Evolutionary conservation across 352 stramenopile species (phyloP).

Genomic region (Aphanomyces invadans): DNA sequence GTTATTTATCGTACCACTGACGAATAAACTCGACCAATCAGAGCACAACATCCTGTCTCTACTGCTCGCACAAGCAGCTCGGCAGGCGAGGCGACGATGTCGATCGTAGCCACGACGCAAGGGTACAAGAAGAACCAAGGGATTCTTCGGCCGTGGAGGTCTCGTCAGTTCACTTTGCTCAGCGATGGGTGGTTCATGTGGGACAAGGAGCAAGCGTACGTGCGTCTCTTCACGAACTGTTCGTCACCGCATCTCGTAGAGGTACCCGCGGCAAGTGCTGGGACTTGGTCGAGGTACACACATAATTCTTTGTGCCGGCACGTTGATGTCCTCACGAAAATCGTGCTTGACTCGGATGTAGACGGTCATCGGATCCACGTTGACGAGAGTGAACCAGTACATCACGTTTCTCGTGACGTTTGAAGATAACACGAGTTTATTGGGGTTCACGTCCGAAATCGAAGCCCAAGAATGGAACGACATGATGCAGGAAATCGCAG

Average conservation of each 20-base stretch:
- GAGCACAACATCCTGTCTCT: background rate
- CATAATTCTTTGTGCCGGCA: background rate
- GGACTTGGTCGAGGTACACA: conserved; percentile 22
- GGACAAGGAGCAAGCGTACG: conserved; percentile 23
- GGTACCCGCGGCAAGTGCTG: conserved; percentile 18
- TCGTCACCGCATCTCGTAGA: conserved; percentile 19
- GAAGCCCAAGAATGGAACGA: conserved; percentile 19
- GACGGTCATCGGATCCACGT: conserved; percentile 14
- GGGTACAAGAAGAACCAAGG: conserved; percentile 26
- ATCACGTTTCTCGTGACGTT: conserved; percentile 17
- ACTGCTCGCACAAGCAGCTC: background rate
- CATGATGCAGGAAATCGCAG: conserved; percentile 20
- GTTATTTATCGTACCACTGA: background rate
- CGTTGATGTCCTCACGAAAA: background rate
- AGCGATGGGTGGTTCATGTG: conserved; percentile 23
- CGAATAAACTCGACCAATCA: background rate
- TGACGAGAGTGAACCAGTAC: conserved; percentile 9
- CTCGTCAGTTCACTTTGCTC: conserved; percentile 13
- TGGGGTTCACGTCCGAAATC: conserved; percentile 13
- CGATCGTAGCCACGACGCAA: conserved; percentile 8
- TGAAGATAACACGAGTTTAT: conserved; percentile 4
- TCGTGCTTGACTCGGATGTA: background rate
- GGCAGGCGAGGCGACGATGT: background rate
- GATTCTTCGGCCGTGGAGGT: conserved; percentile 15
- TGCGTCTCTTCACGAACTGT: background rate